Percentiles rank a stretch among this genome's conserved stretches.
Evolutionary conservation across 768 basidiomycete genomes (phyloP).

Genomic region (Suillus occidentalis): DNA sequence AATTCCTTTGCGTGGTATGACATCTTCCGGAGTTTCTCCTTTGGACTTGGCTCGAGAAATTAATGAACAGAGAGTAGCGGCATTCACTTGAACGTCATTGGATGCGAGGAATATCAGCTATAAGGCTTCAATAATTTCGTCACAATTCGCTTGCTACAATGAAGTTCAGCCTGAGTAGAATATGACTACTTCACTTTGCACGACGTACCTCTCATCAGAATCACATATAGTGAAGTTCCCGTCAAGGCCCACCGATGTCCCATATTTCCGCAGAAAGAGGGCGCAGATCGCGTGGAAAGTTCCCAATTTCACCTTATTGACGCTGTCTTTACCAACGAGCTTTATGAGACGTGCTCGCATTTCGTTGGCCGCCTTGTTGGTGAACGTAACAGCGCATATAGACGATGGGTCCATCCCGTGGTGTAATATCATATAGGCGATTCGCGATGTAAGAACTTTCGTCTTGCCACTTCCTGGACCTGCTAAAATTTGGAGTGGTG

Average conservation of each 20-base stretch:
- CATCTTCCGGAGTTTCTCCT: conserved; percentile 53
- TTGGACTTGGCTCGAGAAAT: conserved; percentile 76
- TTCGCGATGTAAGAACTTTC: conserved; percentile 66
- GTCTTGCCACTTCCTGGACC: conserved; percentile 82
- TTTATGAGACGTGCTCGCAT: conserved; percentile 71
- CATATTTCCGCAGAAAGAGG: conserved; percentile 66
- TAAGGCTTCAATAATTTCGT: conserved; percentile 56
- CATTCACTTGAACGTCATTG: conserved; percentile 53
- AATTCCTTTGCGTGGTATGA: conserved; percentile 23
- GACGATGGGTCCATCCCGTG: conserved; percentile 51
- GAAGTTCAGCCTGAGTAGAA: conserved; percentile 5
- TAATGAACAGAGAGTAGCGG: conserved; percentile 49
- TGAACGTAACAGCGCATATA: conserved; percentile 84
- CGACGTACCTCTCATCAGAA: conserved; percentile 66
- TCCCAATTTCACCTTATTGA: conserved; percentile 60
- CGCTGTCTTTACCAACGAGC: conserved; percentile 62
- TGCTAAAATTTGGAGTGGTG: conserved; percentile 78
- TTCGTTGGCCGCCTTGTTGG: conserved; percentile 88
- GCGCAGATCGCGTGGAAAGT: conserved; percentile 82
- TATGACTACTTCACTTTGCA: not conserved
- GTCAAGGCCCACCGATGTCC: conserved; percentile 53
- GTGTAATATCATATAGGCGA: conserved; percentile 61
- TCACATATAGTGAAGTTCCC: conserved; percentile 84
- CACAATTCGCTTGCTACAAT: conserved; percentile 66
- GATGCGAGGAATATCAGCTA: conserved; percentile 45